phyloP scores from a whole-genome alignment of 495 filamentous ascomycete species.

The Penicillium fimorum region DNA sequence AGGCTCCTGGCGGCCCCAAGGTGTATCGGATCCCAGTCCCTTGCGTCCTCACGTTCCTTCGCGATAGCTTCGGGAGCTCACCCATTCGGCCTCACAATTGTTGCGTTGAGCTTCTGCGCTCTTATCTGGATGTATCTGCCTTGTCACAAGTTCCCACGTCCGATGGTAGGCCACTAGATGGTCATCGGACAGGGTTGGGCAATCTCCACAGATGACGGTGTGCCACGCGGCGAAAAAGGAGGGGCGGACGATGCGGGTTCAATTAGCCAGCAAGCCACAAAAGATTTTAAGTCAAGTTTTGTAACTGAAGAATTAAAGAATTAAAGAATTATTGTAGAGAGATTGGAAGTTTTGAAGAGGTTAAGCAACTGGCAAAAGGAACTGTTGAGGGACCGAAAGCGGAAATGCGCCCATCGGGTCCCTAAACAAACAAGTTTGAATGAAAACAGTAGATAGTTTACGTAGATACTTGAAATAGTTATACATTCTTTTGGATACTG shows the following conservation, averaged over 20 bases:
- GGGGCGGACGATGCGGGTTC: slow-evolving; percentile 26
- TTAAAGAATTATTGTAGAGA: background rate
- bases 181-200: slow-evolving; percentile 22
- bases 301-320: background rate
- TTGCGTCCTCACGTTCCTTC: slow-evolving; percentile 21
- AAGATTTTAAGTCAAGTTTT: background rate
- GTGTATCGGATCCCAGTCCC: slow-evolving; percentile 13
- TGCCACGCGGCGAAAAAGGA: slow-evolving; percentile 26
- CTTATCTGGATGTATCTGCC: background rate
- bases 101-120: background rate
- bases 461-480: background rate
- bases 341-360: background rate
- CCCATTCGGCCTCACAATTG: slow-evolving; percentile 23
- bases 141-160: background rate
- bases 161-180: slow-evolving; percentile 17
- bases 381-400: slow-evolving; percentile 13
- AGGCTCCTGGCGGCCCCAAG: slow-evolving; percentile 13
- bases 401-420: slow-evolving; percentile 9
- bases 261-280: background rate
- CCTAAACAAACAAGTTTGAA: slow-evolving; percentile 3
- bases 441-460: background rate
- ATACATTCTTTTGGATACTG: background rate
- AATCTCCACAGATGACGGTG: slow-evolving; percentile 26
- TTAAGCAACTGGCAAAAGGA: background rate
- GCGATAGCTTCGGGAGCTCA: slow-evolving; percentile 15